Conservation (phyloP, 148 eudicot genomes). For the Hydrangea macrophylla region DNA sequence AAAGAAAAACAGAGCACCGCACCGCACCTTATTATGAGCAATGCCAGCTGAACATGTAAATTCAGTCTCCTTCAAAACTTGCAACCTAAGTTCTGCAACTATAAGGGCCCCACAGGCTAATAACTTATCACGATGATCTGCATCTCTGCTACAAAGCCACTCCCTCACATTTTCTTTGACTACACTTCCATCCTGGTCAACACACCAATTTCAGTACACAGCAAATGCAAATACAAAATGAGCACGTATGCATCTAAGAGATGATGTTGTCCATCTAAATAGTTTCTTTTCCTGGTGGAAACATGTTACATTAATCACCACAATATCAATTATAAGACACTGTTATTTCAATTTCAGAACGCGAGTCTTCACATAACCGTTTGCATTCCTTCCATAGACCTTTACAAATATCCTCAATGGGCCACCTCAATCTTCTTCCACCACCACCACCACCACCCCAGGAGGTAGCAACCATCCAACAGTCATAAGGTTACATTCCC, state of each 20-base stretch:
- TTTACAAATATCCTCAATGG: too few relatives aligned
- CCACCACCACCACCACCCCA: too few relatives aligned
- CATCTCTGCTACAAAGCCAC: conserved; percentile 65
- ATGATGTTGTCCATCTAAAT: too few relatives aligned
- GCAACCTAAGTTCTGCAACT: conserved; percentile 85
- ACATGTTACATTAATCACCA: neutral
- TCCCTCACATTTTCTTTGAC: conserved; percentile 44
- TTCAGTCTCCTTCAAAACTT: conserved; percentile 83
- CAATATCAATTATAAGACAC: neutral
- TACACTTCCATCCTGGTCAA: conserved; percentile 45
- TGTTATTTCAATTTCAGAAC: neutral
- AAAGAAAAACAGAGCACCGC: neutral
- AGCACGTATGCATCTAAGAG: neutral
- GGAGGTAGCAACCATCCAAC: too few relatives aligned
- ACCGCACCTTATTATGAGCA: conserved; percentile 83
- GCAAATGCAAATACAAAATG: conserved; percentile 10
- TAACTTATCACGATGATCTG: conserved; percentile 72
- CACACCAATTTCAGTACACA: conserved; percentile 7
- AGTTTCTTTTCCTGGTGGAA: neutral
- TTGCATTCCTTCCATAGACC: too few relatives aligned
- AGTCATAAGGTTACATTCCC: too few relatives aligned
- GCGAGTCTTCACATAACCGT: neutral
- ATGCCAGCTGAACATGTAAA: conserved; percentile 96
- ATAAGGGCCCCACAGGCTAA: conserved; percentile 90
- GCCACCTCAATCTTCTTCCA: too few relatives aligned